Percentiles rank a stretch among this genome's conserved stretches.
Conservation (phyloP, 176 grass and related monocot genomes). For the Areca catechu region DNA sequence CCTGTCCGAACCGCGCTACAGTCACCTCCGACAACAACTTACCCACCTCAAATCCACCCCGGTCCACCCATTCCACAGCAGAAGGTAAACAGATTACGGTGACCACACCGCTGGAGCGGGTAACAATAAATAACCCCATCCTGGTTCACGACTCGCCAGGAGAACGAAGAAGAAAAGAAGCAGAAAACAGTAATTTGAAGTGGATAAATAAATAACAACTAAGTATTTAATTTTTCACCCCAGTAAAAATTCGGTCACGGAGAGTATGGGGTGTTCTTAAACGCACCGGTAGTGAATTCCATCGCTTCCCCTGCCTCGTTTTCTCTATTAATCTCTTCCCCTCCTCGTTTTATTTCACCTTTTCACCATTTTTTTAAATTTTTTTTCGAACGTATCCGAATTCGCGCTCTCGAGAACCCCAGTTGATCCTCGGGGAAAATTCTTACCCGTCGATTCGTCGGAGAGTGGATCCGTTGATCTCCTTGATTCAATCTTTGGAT, state of each 20-base stretch:
- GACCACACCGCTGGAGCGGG: too few species aligned
- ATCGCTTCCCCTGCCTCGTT: not conserved
- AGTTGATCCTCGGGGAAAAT: not conserved
- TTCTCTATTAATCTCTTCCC: not conserved
- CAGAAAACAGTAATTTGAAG: too few species aligned
- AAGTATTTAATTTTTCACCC: too few species aligned
- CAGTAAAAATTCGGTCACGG: not conserved
- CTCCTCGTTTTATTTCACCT: constrained; percentile 1
- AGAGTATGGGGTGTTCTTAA: constrained; percentile 2
- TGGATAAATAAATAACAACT: too few species aligned
- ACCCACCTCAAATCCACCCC: too few species aligned
- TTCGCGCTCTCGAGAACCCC: constrained; percentile 7
- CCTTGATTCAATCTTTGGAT: not conserved
- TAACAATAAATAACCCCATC: too few species aligned
- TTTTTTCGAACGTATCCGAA: constrained; percentile 3
- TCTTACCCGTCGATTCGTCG: not conserved
- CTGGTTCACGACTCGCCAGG: too few species aligned
- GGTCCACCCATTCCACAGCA: too few species aligned
- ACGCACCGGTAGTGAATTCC: not conserved
- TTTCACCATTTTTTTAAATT: not conserved
- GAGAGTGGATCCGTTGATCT: not conserved
- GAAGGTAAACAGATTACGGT: too few species aligned
- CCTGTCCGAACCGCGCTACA: too few species aligned
- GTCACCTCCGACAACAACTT: too few species aligned
- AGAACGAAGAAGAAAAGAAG: too few species aligned